phyloP scores from a whole-genome alignment of 2,329 filamentous ascomycete species.

The Colletotrichum graminicola region DNA sequence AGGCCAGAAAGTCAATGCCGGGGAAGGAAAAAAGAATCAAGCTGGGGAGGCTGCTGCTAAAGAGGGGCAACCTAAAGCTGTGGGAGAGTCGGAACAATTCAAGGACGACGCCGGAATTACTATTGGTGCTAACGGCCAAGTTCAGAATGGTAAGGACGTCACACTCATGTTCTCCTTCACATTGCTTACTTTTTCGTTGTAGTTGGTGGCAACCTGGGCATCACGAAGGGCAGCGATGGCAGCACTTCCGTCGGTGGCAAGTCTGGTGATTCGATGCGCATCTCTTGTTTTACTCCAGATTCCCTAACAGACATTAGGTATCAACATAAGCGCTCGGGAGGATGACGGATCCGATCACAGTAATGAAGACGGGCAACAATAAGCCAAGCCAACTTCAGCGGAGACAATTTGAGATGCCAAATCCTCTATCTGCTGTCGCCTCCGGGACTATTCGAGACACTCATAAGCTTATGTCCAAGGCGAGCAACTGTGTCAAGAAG shows the following conservation, averaged over 20 bases:
- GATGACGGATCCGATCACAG: not conserved
- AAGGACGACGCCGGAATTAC: slow-evolving; percentile 35
- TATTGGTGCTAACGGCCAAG: slow-evolving; percentile 21
- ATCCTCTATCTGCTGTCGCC: not conserved
- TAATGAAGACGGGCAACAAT: slow-evolving; percentile 11
- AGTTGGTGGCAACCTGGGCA: slow-evolving; percentile 38
- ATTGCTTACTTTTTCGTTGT: not conserved
- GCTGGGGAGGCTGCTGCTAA: not conserved
- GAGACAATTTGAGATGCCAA: not conserved
- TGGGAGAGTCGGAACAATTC: slow-evolving; percentile 36
- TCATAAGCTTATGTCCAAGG: not conserved
- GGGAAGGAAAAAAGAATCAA: not conserved
- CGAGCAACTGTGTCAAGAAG: not conserved
- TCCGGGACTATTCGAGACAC: not conserved
- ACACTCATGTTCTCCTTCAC: no score
- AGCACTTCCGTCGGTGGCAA: slow-evolving; percentile 38
- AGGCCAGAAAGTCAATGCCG: not conserved
- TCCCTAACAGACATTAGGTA: slow-evolving; percentile 7
- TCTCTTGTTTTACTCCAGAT: no score
- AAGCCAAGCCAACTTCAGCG: slow-evolving; percentile 1
- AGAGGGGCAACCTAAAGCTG: slow-evolving; percentile 31
- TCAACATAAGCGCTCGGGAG: slow-evolving; percentile 30
- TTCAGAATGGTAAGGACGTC: slow-evolving; percentile 26
- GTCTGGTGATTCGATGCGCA: slow-evolving; percentile 7
- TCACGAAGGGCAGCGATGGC: slow-evolving; percentile 38